phyloP scores from a whole-genome alignment of 176 grass and related monocot genomes.

The Paspalum notatum region DNA sequence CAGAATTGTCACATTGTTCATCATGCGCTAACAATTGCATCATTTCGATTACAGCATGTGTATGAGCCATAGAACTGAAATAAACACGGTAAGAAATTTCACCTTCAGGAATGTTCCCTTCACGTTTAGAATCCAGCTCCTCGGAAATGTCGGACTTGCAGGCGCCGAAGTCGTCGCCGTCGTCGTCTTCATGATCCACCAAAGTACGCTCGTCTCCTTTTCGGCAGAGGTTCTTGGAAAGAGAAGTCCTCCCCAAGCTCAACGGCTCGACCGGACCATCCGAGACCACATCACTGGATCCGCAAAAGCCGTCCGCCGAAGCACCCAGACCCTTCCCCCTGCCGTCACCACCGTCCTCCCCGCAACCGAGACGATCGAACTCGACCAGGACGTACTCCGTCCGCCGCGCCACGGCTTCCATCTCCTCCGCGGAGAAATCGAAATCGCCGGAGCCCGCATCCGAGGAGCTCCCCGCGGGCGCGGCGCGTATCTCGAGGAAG shows the following conservation, averaged over 20 bases:
- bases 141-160: constrained; percentile 51
- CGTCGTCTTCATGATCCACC: constrained; percentile 20
- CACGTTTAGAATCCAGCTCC: constrained; percentile 18
- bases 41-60: background rate
- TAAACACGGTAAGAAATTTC: constrained; percentile 17
- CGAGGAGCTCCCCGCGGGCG: constrained; percentile 24
- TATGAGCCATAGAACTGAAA: background rate
- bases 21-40: background rate
- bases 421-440: constrained; percentile 64
- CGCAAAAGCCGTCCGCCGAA: constrained; percentile 58
- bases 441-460: constrained; percentile 50
- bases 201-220: background rate
- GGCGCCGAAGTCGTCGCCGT: constrained; percentile 18
- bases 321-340: constrained; percentile 25
- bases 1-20: background rate
- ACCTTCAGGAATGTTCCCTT: constrained; percentile 29
- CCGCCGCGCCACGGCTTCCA: constrained; percentile 39
- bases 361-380: constrained; percentile 9
- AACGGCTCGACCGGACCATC: constrained; percentile 20
- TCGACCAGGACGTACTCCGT: constrained; percentile 53
- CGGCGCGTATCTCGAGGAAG: constrained; percentile 62
- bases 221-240: background rate
- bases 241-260: background rate
- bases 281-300: constrained; percentile 53
- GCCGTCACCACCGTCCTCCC: background rate